Evolutionary conservation across 495 filamentous ascomycete species (phyloP).

Genomic region (Poronia punctata): DNA sequence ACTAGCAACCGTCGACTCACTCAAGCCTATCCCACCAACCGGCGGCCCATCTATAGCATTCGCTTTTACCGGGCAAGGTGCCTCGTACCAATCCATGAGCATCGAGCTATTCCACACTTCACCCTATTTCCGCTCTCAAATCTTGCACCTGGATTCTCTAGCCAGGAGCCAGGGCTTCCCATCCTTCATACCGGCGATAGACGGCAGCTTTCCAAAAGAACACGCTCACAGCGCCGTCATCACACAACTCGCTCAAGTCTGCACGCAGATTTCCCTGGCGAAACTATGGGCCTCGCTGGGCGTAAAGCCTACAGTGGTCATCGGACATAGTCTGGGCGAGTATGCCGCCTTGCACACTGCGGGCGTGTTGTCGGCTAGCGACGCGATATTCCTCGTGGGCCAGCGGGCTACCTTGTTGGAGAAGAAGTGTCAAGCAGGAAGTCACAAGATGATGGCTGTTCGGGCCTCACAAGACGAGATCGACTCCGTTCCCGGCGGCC

Average conservation of each 20-base stretch:
- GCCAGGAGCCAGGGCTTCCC: conserved; percentile 16
- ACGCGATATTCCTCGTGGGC: conserved; percentile 60
- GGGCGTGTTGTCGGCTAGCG: conserved; percentile 55
- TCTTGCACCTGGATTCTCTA: conserved; percentile 53
- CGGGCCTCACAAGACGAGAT: conserved; percentile 1
- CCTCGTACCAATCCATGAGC: conserved; percentile 48
- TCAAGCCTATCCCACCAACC: conserved; percentile 28
- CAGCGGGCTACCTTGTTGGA: conserved; percentile 54
- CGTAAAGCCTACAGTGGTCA: conserved; percentile 50
- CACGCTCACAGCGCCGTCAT: conserved; percentile 40
- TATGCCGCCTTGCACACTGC: conserved; percentile 61
- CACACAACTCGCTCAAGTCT: conserved; percentile 28
- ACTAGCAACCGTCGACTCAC: conserved; percentile 9
- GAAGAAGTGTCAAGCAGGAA: conserved; percentile 47
- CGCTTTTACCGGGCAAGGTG: conserved; percentile 51
- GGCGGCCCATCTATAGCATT: too few relatives aligned
- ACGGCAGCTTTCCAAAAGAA: conserved; percentile 49
- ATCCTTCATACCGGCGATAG: conserved; percentile 22
- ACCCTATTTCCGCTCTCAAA: conserved; percentile 46
- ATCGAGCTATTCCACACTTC: conserved; percentile 49
- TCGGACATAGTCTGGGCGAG: conserved; percentile 62
- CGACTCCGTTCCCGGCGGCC: neutral
- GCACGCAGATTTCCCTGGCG: conserved; percentile 13
- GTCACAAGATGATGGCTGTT: conserved; percentile 45
- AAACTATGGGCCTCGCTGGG: conserved; percentile 57